A percentile compares a stretch with the other conserved stretches of the same genome.
Conservation (phyloP, 306 rosid species). For the Glycine tomentella region DNA sequence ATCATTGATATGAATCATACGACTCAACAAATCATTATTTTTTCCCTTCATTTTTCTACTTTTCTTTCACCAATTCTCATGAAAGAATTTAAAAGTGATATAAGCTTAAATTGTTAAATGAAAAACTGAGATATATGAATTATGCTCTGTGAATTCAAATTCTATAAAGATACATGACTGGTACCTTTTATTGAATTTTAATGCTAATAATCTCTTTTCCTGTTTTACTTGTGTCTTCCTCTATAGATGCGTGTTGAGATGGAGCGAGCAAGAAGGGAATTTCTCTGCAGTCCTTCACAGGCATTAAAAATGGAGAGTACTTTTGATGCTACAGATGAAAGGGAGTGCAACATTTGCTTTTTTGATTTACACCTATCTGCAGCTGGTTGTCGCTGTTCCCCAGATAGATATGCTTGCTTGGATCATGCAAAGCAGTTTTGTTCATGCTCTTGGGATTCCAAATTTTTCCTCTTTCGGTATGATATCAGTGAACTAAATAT, state of each 20-base stretch:
- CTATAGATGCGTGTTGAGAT: constrained; percentile 80
- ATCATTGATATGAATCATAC: not conserved
- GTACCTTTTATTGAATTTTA: constrained; percentile 32
- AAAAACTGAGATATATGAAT: not conserved
- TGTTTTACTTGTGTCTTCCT: constrained; percentile 41
- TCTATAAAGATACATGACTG: not conserved
- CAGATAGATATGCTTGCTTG: constrained; percentile 90
- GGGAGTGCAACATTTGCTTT: constrained; percentile 87
- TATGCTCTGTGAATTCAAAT: constrained; percentile 12
- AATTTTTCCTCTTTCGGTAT: constrained; percentile 92
- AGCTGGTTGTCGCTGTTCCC: constrained; percentile 86
- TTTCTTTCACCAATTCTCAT: not conserved
- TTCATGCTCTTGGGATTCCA: constrained; percentile 79
- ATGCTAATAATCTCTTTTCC: constrained; percentile 19
- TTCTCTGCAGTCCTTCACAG: constrained; percentile 68
- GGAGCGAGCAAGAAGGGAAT: constrained; percentile 77
- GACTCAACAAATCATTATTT: not conserved
- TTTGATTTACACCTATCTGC: constrained; percentile 98
- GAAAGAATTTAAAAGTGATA: too few relatives aligned
- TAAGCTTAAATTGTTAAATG: not conserved
- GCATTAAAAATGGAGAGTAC: constrained; percentile 86
- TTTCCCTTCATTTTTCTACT: not conserved
- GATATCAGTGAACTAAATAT: constrained; percentile 77
- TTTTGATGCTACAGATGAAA: constrained; percentile 87
- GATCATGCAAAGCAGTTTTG: constrained; percentile 94